Base-by-base conservation (phyloP, 1,284 basidiomycete genomes). In the Puccinia brachypodii region DNA sequence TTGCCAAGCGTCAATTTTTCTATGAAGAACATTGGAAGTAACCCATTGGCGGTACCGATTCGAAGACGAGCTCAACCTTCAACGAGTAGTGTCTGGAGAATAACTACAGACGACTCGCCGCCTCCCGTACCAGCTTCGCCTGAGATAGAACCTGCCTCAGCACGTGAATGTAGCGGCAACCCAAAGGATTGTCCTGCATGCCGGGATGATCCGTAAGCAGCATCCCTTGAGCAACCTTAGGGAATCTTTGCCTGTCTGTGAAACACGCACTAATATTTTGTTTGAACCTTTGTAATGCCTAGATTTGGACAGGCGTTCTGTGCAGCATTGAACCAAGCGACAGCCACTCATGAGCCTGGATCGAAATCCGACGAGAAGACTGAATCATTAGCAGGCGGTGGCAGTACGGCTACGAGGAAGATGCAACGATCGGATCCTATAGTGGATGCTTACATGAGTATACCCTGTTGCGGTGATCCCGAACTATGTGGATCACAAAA, bases 391-490 rank as follows among this genome's bases (percentile, higher is more conserved):
- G 31, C 50, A 8, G 69, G 50, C 33, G 31, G 31, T 60, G 36
- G 58, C 11, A 44, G 53, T 28, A 2, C 53, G 33, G 22, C 28
- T 19, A 58, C 50, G 4, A 72, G 42, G 42, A 33, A 53, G 44
- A 33, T 72, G 33, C 69, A 72, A 38, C 71, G 33, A 6, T 74
- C 79, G 0, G 79, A 81, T 33, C 79, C 79, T 36, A 53, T 81
- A 16, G 79, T 74, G 4, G 84, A 83, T 53, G 82, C 83, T 14
- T 82, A 84, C 40, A 83, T 83, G 40, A 82, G 83, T 66, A 77
- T 85, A 0, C 84, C 84, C 0, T 85, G 84, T 76, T 85, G 84
- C 74, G 84, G 84, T 16, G 83, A 85, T 47, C 84, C 84, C 11
- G 50, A 38, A 9, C 56, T 84, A 22, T 85, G 84, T 80, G 84